These are phyloP conservation scores for Pythium guiyangense DNA, from an alignment of 352 stramenopile genomes.

Conservation along the genomic window DNA sequence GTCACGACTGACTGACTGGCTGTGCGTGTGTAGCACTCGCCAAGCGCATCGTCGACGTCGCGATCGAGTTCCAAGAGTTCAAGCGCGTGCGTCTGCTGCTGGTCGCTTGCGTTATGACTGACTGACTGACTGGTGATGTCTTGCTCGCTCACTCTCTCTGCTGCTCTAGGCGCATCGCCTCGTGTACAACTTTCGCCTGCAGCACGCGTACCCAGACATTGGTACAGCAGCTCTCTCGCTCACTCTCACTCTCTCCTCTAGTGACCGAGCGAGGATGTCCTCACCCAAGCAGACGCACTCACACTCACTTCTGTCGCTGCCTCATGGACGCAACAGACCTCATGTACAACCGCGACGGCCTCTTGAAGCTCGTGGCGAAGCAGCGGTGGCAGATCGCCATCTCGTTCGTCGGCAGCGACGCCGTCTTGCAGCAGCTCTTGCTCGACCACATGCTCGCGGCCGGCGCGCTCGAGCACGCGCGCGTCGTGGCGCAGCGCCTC, in stretches of 20 bases:
- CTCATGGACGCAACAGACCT: too few relatives aligned
- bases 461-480: slow-evolving; percentile 23
- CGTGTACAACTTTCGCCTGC: slow-evolving; percentile 42
- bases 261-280: too few relatives aligned
- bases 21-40: slow-evolving; percentile 11
- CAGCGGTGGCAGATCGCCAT: too few relatives aligned
- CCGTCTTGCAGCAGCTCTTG: too few relatives aligned
- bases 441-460: too few relatives aligned
- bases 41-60: slow-evolving; percentile 41
- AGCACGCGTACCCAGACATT: slow-evolving; percentile 50
- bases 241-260: background rate
- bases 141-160: too few relatives aligned
- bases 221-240: slow-evolving; percentile 13
- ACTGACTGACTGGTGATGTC: too few relatives aligned
- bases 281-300: too few relatives aligned
- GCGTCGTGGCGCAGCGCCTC: slow-evolving; percentile 32
- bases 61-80: slow-evolving; percentile 48
- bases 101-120: background rate
- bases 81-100: slow-evolving; percentile 32
- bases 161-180: too few relatives aligned
- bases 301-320: too few relatives aligned
- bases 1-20: background rate
- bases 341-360: slow-evolving; percentile 53
- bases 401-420: too few relatives aligned
- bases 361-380: slow-evolving; percentile 58